Conservation (phyloP, 768 basidiomycete species). For the Pleurotus cornucopiae region DNA sequence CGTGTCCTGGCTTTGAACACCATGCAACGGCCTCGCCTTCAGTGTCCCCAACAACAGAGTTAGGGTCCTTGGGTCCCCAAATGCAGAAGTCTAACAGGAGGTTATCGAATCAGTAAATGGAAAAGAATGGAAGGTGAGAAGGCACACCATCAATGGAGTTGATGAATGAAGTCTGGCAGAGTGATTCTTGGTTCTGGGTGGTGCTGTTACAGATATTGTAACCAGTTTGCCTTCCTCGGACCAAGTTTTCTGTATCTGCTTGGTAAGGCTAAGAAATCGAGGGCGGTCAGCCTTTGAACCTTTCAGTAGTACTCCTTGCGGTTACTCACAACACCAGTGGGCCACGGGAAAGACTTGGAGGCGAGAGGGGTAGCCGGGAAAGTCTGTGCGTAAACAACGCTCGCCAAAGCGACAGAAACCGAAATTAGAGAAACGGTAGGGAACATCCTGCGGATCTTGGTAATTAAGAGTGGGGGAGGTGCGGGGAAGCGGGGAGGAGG, state of each 20-base stretch:
- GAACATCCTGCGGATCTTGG: neutral
- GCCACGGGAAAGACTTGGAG: neutral
- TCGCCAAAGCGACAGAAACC: neutral
- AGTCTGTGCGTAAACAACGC: slow-evolving; percentile 1
- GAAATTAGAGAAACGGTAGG: neutral
- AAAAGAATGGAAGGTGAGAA: neutral
- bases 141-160: slow-evolving; percentile 48
- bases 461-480: neutral
- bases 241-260: slow-evolving; percentile 34
- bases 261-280: slow-evolving; percentile 42
- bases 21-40: slow-evolving; percentile 74
- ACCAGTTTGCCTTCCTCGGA: slow-evolving; percentile 53
- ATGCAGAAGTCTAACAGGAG: slow-evolving; percentile 70
- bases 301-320: no score
- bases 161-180: slow-evolving; percentile 55
- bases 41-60: slow-evolving; percentile 54
- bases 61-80: slow-evolving; percentile 51
- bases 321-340: neutral
- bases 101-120: neutral
- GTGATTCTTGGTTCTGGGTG: slow-evolving; percentile 48
- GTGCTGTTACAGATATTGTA: slow-evolving; percentile 59
- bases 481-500: neutral
- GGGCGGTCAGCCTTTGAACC: neutral
- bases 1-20: slow-evolving; percentile 71
- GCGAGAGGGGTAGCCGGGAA: slow-evolving; percentile 5